Percentiles rank a stretch among this genome's conserved stretches.
These are phyloP conservation scores for Neurospora sp. DNA, from an alignment of 495 filamentous ascomycete genomes.

Conservation along the genomic window DNA sequence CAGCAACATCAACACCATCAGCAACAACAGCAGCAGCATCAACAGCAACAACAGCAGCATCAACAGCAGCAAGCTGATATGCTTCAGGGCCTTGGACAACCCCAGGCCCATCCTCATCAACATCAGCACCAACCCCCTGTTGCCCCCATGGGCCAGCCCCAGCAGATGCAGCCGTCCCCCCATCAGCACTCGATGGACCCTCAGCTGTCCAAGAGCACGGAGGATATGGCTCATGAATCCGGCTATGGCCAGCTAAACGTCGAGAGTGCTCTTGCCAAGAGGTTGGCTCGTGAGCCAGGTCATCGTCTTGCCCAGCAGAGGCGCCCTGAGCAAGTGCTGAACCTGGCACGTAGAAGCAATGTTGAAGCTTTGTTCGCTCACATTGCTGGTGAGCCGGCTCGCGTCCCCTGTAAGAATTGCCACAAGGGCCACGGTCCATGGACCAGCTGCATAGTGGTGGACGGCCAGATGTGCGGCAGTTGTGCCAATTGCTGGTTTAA, in stretches of 20 bases:
- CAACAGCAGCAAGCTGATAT: constrained; percentile 6
- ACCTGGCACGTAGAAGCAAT: constrained; percentile 36
- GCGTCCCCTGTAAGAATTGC: constrained; percentile 40
- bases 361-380: constrained; percentile 42
- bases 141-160: constrained; percentile 14
- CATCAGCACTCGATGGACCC: constrained; percentile 25
- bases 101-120: constrained; percentile 11
- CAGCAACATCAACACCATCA: constrained; percentile 3
- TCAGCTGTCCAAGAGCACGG: constrained; percentile 25
- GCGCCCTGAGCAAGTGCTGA: constrained; percentile 34
- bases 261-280: constrained; percentile 39
- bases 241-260: constrained; percentile 32
- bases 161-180: constrained; percentile 18
- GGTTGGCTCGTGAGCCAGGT: constrained; percentile 33
- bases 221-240: constrained; percentile 30
- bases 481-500: constrained; percentile 47
- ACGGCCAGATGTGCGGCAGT: constrained; percentile 43
- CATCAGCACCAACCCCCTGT: constrained; percentile 15
- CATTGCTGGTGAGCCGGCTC: constrained; percentile 33
- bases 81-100: not conserved
- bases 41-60: constrained; percentile 5
- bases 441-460: constrained; percentile 36
- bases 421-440: constrained; percentile 43
- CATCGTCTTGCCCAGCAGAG: constrained; percentile 36
- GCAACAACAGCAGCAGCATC: constrained; percentile 11